A percentile compares a stretch with the other conserved stretches of the same genome.
phyloP scores from a whole-genome alignment of 352 stramenopile species.

The Phytophthora boehmeriae region DNA sequence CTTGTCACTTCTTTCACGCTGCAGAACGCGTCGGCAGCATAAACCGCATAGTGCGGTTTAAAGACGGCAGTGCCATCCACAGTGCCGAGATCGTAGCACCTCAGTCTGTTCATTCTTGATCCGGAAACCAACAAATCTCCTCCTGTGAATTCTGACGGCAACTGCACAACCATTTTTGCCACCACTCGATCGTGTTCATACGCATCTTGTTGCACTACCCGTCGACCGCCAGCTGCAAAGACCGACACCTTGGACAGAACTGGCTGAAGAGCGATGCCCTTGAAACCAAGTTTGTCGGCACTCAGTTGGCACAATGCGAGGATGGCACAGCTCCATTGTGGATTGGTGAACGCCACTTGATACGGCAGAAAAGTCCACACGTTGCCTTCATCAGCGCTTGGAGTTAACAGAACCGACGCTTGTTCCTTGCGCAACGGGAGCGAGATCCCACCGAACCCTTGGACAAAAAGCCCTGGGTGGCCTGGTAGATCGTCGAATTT shows the following conservation, averaged over 20 bases:
- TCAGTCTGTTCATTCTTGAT: not conserved
- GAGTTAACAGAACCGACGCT: constrained; percentile 6
- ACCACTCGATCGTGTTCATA: constrained; percentile 10
- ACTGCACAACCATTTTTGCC: constrained; percentile 3
- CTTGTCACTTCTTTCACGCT: not conserved
- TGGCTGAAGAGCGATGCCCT: constrained; percentile 1
- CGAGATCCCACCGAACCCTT: constrained; percentile 6
- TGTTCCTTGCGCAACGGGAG: constrained; percentile 14
- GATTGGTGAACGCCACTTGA: constrained; percentile 20
- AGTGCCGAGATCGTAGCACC: not conserved
- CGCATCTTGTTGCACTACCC: constrained; percentile 6
- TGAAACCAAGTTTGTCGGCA: constrained; percentile 8
- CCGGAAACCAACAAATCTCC: not conserved
- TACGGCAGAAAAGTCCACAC: constrained; percentile 11
- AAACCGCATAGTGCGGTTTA: constrained; percentile 5
- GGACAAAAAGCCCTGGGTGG: constrained; percentile 1
- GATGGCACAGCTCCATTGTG: constrained; percentile 10
- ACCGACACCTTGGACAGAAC: constrained; percentile 21
- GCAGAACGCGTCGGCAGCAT: not conserved
- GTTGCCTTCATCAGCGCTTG: constrained; percentile 3
- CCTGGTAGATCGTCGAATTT: constrained; percentile 8
- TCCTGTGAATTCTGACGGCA: constrained; percentile 3
- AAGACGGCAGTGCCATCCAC: not conserved
- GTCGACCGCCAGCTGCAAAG: not conserved
- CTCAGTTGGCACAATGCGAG: not conserved